These are phyloP conservation scores for Penicillium salamii DNA, from an alignment of 495 filamentous ascomycete species.

Conservation along the genomic window DNA sequence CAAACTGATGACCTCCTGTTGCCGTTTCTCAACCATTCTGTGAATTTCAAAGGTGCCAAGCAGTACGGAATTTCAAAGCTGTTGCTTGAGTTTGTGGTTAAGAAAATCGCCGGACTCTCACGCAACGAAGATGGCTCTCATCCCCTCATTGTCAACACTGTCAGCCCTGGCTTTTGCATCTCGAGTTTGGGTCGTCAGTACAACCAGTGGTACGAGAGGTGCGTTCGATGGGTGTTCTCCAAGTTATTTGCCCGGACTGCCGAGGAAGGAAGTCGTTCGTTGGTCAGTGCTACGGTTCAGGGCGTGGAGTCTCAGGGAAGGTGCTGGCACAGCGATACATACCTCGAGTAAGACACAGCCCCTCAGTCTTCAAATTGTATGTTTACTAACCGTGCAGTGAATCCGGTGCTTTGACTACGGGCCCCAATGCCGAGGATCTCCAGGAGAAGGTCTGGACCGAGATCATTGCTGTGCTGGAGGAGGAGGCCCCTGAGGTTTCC, in stretches of 20 bases:
- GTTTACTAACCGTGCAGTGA: slow-evolving; percentile 26
- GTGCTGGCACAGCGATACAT: slow-evolving; percentile 49
- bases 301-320: slow-evolving; percentile 48
- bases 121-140: slow-evolving; percentile 33
- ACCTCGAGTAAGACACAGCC: slow-evolving; percentile 36
- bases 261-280: slow-evolving; percentile 48
- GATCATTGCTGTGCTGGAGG: slow-evolving; percentile 31
- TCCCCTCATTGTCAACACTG: slow-evolving; percentile 44
- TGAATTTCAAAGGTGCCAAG: slow-evolving; percentile 28
- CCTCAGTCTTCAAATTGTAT: not conserved
- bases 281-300: slow-evolving; percentile 50
- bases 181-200: slow-evolving; percentile 42
- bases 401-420: slow-evolving; percentile 34
- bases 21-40: slow-evolving; percentile 30
- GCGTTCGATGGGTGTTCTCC: slow-evolving; percentile 33
- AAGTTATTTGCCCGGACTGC: slow-evolving; percentile 45
- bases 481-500: slow-evolving; percentile 23
- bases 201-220: slow-evolving; percentile 35
- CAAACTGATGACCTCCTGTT: slow-evolving; percentile 30
- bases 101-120: slow-evolving; percentile 31
- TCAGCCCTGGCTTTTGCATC: slow-evolving; percentile 43
- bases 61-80: slow-evolving; percentile 50
- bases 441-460: slow-evolving; percentile 41
- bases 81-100: slow-evolving; percentile 44
- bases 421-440: slow-evolving; percentile 31